Percentiles rank a stretch among this genome's conserved stretches.
Conservation (phyloP, 352 stramenopile genomes). For the Plasmopara viticola region DNA sequence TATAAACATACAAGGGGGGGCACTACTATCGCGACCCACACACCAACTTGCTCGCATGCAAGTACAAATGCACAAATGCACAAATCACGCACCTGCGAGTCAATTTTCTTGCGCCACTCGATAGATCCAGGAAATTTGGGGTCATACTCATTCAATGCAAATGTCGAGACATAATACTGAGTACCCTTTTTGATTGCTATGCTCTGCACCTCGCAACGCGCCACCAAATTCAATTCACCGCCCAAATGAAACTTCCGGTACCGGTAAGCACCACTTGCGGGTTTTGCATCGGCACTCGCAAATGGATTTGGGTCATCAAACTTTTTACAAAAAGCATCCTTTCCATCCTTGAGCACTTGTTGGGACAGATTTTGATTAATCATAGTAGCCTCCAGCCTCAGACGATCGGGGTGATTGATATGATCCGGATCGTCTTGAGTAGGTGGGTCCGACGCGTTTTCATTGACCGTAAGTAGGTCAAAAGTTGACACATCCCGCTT, state of each 20-base stretch:
- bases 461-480: conserved; percentile 93
- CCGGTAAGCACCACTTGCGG: conserved; percentile 92
- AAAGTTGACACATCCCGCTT: conserved; percentile 94
- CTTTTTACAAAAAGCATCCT: conserved; percentile 45
- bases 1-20: neutral
- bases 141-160: conserved; percentile 97
- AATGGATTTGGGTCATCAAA: conserved; percentile 89
- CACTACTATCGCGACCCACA: neutral
- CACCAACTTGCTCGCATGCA: conserved; percentile 5
- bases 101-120: conserved; percentile 97
- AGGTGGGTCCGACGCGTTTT: conserved; percentile 92
- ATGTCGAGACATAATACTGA: conserved; percentile 92
- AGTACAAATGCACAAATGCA: conserved; percentile 4
- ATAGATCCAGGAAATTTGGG: conserved; percentile 82
- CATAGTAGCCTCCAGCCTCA: conserved; percentile 95
- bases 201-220: conserved; percentile 93
- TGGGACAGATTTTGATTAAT: conserved; percentile 99
- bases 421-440: conserved; percentile 75
- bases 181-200: conserved; percentile 81
- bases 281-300: conserved; percentile 88
- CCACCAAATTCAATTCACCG: conserved; percentile 84
- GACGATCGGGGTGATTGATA: conserved; percentile 94
- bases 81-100: conserved; percentile 73
- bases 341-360: conserved; percentile 86
- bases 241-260: conserved; percentile 96